These are phyloP conservation scores for Hortiboletus rubellus DNA, from an alignment of 1,284 basidiomycete species.

Conservation along the genomic window DNA sequence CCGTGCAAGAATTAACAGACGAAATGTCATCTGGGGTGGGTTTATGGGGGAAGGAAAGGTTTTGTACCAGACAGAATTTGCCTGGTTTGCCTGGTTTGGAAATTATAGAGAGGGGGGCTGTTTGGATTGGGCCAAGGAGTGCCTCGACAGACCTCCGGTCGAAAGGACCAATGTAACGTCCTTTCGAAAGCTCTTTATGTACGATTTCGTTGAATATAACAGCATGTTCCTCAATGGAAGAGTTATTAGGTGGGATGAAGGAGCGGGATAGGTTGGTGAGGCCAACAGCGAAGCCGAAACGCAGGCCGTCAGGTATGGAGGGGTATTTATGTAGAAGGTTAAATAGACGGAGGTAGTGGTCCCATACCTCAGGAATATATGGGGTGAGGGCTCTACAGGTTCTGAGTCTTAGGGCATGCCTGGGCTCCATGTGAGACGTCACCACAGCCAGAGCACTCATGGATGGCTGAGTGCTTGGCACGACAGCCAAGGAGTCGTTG, in stretches of 20 bases:
- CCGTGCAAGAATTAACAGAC: constrained; percentile 41
- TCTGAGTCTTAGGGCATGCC: too few species aligned
- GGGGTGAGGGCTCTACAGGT: too few species aligned
- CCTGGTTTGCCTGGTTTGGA: constrained; percentile 30
- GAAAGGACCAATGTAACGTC: neutral
- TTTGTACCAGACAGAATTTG: neutral
- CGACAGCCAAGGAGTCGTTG: too few species aligned
- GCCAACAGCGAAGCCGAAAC: neutral
- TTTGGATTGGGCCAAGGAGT: constrained; percentile 28
- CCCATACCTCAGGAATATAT: too few species aligned
- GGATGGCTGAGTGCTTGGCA: too few species aligned
- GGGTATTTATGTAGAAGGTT: neutral
- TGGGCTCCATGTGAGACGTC: too few species aligned
- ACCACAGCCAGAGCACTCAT: too few species aligned
- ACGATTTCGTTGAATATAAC: neutral
- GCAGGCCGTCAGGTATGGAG: neutral
- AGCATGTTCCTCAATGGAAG: neutral
- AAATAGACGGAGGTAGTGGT: neutral
- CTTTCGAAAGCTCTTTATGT: neutral
- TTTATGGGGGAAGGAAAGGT: constrained; percentile 11
- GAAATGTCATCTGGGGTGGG: neutral
- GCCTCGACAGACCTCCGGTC: neutral
- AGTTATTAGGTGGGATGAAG: neutral
- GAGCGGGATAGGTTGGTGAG: neutral
- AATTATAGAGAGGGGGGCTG: constrained; percentile 39